These are phyloP conservation scores for Acaromyces ingoldii DNA, from an alignment of 1,284 basidiomycete genomes.

Conservation along the genomic window DNA sequence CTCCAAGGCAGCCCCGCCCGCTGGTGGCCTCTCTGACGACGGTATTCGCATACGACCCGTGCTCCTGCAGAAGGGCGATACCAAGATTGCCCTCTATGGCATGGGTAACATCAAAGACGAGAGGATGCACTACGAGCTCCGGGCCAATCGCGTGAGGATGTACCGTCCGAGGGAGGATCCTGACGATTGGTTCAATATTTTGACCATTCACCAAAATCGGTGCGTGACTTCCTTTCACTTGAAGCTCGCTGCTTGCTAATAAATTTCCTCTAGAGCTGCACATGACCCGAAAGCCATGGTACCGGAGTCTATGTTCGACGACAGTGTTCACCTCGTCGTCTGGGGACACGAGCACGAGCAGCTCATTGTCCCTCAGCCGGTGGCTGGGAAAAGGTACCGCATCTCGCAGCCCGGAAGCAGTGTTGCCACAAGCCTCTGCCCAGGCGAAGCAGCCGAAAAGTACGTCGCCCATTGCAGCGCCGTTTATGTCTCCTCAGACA, in stretches of 20 bases:
- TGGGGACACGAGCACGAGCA: conserved; percentile 99
- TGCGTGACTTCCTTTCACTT: conserved; percentile 52
- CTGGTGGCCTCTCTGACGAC: conserved; percentile 60
- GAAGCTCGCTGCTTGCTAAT: not conserved
- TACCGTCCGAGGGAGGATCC: conserved; percentile 78
- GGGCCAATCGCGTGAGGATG: conserved; percentile 90
- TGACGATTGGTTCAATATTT: conserved; percentile 84
- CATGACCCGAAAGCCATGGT: conserved; percentile 89
- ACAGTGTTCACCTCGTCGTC: conserved; percentile 84
- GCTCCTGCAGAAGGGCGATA: conserved; percentile 80
- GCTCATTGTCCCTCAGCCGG: conserved; percentile 79
- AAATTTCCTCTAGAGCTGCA: conserved; percentile 64
- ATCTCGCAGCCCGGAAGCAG: conserved; percentile 93
- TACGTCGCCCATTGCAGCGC: conserved; percentile 11
- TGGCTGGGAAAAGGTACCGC: conserved; percentile 83
- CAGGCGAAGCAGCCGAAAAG: conserved; percentile 38
- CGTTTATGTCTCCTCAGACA: not conserved
- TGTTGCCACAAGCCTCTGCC: conserved; percentile 72
- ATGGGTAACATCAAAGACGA: conserved; percentile 95
- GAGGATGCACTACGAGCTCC: conserved; percentile 89
- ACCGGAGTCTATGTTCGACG: conserved; percentile 94
- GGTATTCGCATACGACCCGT: conserved; percentile 87
- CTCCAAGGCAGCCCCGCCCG: conserved; percentile 44
- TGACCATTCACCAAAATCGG: conserved; percentile 95
- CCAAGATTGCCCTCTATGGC: conserved; percentile 82